A percentile compares a stretch with the other conserved stretches of the same genome.
Evolutionary conservation across 176 grass and related monocot genomes (phyloP).

Genomic region (Eragrostis curvula): DNA sequence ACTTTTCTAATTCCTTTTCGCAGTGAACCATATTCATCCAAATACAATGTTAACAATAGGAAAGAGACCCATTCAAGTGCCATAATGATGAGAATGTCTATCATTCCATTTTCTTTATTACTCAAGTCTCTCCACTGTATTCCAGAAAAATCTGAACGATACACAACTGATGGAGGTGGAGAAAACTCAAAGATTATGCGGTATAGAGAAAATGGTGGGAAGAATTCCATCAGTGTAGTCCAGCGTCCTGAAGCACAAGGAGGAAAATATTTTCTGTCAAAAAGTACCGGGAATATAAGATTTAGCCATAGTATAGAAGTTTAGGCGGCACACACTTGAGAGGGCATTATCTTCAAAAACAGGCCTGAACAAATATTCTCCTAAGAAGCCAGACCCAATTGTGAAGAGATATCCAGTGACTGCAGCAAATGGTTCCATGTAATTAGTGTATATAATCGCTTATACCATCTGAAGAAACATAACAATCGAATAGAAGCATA

Average conservation of each 20-base stretch:
- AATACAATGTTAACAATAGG: constrained; percentile 57
- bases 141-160: constrained; percentile 47
- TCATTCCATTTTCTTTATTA: constrained; percentile 59
- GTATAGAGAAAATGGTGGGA: constrained; percentile 70
- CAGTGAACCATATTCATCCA: constrained; percentile 50
- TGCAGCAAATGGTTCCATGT: constrained; percentile 38
- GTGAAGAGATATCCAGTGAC: constrained; percentile 70
- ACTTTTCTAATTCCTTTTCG: constrained; percentile 40
- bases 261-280: background rate
- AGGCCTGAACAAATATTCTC: constrained; percentile 49
- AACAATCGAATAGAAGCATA: constrained; percentile 14
- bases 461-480: background rate
- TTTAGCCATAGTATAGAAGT: background rate
- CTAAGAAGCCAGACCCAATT: constrained; percentile 60
- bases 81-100: constrained; percentile 60
- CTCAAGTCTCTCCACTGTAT: constrained; percentile 62
- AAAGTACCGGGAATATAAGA: background rate
- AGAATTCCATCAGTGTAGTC: constrained; percentile 63
- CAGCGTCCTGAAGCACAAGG: constrained; percentile 48
- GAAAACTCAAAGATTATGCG: constrained; percentile 69
- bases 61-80: constrained; percentile 53
- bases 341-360: constrained; percentile 58
- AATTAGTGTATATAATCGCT: constrained; percentile 20
- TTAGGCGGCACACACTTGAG: constrained; percentile 49
- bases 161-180: constrained; percentile 48